Evolutionary conservation across 345 rosid species (phyloP).

Genomic region (Brassica carinata): DNA sequence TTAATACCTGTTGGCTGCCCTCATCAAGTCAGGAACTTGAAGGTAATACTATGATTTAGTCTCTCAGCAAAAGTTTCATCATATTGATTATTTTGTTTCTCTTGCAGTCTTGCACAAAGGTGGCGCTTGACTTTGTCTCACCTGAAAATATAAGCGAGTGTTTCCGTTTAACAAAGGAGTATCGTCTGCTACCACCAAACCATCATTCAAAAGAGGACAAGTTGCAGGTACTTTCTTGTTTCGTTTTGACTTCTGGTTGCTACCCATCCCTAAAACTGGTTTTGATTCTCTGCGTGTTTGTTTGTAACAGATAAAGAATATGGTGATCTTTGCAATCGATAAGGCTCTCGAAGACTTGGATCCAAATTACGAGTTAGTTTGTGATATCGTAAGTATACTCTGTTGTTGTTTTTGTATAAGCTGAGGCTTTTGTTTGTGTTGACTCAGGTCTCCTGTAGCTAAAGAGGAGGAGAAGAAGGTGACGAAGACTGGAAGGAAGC

Average conservation of each 20-base stretch:
- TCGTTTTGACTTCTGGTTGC: background rate
- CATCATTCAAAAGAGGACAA: conserved; percentile 67
- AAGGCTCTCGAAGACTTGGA: conserved; percentile 23
- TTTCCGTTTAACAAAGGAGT: conserved; percentile 58
- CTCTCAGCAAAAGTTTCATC: background rate
- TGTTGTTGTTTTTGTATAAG: background rate
- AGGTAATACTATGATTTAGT: conserved; percentile 4
- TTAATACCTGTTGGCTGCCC: conserved; percentile 44
- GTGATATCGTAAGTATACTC: background rate
- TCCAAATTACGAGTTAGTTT: conserved; percentile 15
- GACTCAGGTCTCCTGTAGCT: conserved; percentile 4
- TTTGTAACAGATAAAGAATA: conserved; percentile 35
- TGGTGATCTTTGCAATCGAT: conserved; percentile 26
- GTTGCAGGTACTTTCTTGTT: conserved; percentile 47
- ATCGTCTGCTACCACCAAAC: conserved; percentile 56
- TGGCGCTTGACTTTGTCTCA: conserved; percentile 67
- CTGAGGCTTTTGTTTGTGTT: background rate
- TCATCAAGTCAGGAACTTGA: conserved; percentile 44
- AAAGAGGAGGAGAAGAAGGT: background rate
- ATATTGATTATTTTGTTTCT: background rate
- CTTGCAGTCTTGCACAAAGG: conserved; percentile 67
- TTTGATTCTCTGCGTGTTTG: background rate
- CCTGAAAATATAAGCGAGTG: conserved; percentile 64
- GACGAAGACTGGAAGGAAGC: background rate
- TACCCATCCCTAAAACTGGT: background rate